These are phyloP conservation scores for Zygosaccharomyces kombuchaensis DNA, from an alignment of 805 yeast species.

Conservation along the genomic window DNA sequence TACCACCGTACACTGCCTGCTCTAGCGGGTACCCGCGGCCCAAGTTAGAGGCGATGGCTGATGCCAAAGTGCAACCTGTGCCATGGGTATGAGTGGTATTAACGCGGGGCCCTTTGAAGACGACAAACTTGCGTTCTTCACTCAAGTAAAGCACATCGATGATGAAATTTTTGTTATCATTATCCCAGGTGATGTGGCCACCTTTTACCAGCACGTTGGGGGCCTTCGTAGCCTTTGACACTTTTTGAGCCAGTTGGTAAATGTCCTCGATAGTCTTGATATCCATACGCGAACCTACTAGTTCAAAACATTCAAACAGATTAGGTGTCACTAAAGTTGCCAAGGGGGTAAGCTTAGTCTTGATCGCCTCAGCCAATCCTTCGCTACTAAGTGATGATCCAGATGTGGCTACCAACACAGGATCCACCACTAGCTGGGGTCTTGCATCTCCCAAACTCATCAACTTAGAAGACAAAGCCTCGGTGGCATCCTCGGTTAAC, in stretches of 20 bases:
- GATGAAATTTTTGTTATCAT: slow-evolving; percentile 34
- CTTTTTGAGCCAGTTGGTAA: slow-evolving; percentile 36
- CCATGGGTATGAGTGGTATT: slow-evolving; percentile 68
- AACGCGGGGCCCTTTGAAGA: slow-evolving; percentile 46
- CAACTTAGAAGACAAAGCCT: slow-evolving; percentile 40
- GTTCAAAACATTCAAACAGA: slow-evolving; percentile 54
- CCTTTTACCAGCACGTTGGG: slow-evolving; percentile 68
- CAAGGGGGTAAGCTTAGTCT: slow-evolving; percentile 43
- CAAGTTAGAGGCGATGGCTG: slow-evolving; percentile 71
- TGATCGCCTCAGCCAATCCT: slow-evolving; percentile 38
- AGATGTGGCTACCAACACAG: slow-evolving; percentile 79
- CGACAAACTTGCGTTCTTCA: slow-evolving; percentile 32
- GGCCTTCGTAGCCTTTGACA: slow-evolving; percentile 41
- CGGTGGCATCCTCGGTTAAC: slow-evolving; percentile 54
- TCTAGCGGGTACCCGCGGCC: slow-evolving; percentile 49
- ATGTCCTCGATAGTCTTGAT: slow-evolving; percentile 41
- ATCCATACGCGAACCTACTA: slow-evolving; percentile 29
- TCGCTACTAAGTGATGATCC: slow-evolving; percentile 56
- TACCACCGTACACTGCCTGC: slow-evolving; percentile 51
- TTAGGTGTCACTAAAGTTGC: slow-evolving; percentile 75
- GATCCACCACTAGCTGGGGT: slow-evolving; percentile 61
- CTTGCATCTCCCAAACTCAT: slow-evolving; percentile 27
- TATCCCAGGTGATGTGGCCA: slow-evolving; percentile 60
- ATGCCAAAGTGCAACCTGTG: slow-evolving; percentile 84
- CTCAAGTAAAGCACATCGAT: slow-evolving; percentile 54